These are phyloP conservation scores for Hamiltosporidium magnivora DNA, from an alignment of 371 early-diverging fungal species.

Conservation along the genomic window DNA sequence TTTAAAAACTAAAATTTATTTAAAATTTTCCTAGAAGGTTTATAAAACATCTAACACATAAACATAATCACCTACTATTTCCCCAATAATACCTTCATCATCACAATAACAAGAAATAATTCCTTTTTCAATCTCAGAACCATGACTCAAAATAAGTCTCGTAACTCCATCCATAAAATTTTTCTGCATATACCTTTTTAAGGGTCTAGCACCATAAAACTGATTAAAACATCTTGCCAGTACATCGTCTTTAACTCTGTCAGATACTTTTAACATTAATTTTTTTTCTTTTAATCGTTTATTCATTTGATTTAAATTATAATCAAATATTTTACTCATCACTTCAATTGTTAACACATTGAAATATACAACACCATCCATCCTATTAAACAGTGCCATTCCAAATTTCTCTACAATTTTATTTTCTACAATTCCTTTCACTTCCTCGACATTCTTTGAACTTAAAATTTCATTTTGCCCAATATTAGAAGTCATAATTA, in stretches of 20 bases:
- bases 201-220: conserved; percentile 66
- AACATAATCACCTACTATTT: too few species aligned
- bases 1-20: too few species aligned
- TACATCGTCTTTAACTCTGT: conserved; percentile 59
- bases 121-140: too few species aligned
- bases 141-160: neutral
- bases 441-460: conserved; percentile 38
- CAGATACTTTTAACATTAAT: conserved; percentile 60
- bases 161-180: conserved; percentile 56
- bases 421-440: conserved; percentile 58
- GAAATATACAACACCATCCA: conserved; percentile 69
- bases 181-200: conserved; percentile 63
- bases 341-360: conserved; percentile 60
- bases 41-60: too few species aligned
- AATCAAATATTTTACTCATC: conserved; percentile 59
- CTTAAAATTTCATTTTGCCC: conserved; percentile 59
- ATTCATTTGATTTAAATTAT: conserved; percentile 62
- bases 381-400: conserved; percentile 69
- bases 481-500: conserved; percentile 69
- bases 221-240: conserved; percentile 62
- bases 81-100: too few species aligned
- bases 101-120: too few species aligned
- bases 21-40: too few species aligned
- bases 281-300: conserved; percentile 60
- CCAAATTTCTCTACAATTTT: conserved; percentile 66